These are phyloP conservation scores for Penicillium sp. DNA, from an alignment of 2,329 filamentous ascomycete species.

Conservation along the genomic window DNA sequence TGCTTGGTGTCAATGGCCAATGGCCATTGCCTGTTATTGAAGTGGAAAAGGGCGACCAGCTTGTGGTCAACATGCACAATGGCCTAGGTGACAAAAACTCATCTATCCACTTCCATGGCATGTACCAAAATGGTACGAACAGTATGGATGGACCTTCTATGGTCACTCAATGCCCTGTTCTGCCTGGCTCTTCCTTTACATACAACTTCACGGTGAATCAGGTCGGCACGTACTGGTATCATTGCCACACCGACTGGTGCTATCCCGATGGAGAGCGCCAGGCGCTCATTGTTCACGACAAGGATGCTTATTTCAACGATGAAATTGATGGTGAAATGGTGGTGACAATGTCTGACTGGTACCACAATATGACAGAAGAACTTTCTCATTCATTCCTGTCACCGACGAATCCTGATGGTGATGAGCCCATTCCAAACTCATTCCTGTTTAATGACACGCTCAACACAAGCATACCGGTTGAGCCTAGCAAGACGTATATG, in stretches of 20 bases:
- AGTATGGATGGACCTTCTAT: constrained; percentile 71
- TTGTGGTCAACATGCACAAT: constrained; percentile 70
- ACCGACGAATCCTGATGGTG: constrained; percentile 34
- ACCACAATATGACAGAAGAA: constrained; percentile 48
- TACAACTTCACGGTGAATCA: constrained; percentile 42
- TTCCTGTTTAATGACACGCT: constrained; percentile 68
- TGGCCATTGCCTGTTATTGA: constrained; percentile 74
- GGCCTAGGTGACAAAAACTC: constrained; percentile 64
- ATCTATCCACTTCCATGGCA: constrained; percentile 73
- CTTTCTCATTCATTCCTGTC: constrained; percentile 38
- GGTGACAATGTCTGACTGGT: constrained; percentile 71
- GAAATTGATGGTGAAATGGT: constrained; percentile 62
- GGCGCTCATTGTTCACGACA: constrained; percentile 59
- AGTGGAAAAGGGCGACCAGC: constrained; percentile 69
- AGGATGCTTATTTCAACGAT: constrained; percentile 57
- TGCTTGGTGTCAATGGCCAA: constrained; percentile 72
- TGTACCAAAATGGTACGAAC: constrained; percentile 74
- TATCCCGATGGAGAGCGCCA: constrained; percentile 70
- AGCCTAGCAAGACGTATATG: constrained; percentile 69
- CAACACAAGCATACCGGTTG: constrained; percentile 57
- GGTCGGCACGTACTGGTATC: constrained; percentile 64
- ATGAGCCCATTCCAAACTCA: constrained; percentile 66
- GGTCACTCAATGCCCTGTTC: constrained; percentile 58
- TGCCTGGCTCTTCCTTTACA: background rate
- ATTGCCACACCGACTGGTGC: constrained; percentile 63